Percentiles rank a stretch among this genome's conserved stretches.
Conservation (phyloP, 768 basidiomycete genomes). For the Leccinum variicolor region DNA sequence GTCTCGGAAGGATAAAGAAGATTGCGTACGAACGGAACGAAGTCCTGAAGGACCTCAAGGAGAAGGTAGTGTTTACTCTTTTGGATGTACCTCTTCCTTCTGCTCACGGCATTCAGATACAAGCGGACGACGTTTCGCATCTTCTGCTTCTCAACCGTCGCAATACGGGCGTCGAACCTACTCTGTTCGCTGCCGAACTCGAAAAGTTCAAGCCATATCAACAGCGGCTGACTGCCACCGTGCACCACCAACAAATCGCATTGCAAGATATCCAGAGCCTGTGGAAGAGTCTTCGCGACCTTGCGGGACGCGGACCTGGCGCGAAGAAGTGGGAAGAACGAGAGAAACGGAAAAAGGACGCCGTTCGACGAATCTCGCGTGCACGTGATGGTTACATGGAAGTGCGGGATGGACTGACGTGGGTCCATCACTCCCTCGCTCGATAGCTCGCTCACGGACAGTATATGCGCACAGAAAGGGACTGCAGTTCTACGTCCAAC, state of each 20-base stretch:
- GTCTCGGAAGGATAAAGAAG: slow-evolving; percentile 73
- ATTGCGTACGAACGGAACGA: slow-evolving; percentile 83
- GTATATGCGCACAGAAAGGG: slow-evolving; percentile 62
- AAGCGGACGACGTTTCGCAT: slow-evolving; percentile 95
- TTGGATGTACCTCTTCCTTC: background rate
- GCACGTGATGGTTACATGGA: slow-evolving; percentile 86
- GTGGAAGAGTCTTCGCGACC: slow-evolving; percentile 65
- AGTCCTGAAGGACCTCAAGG: slow-evolving; percentile 91
- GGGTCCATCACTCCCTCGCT: slow-evolving; percentile 32
- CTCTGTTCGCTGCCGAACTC: slow-evolving; percentile 88
- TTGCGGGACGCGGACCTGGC: slow-evolving; percentile 71
- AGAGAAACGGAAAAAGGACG: slow-evolving; percentile 76
- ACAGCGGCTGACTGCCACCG: slow-evolving; percentile 71
- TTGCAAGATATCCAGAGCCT: slow-evolving; percentile 72
- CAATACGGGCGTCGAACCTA: slow-evolving; percentile 76
- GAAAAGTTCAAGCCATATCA: slow-evolving; percentile 96
- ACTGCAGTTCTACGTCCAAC: slow-evolving; percentile 81
- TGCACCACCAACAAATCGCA: slow-evolving; percentile 70
- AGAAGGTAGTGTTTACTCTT: slow-evolving; percentile 58
- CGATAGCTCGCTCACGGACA: slow-evolving; percentile 4
- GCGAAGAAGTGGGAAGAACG: slow-evolving; percentile 80
- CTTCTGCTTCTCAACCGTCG: slow-evolving; percentile 88
- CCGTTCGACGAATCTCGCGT: slow-evolving; percentile 64
- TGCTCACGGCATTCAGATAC: slow-evolving; percentile 35
- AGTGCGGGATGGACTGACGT: slow-evolving; percentile 81